Evolutionary conservation across 2,329 filamentous ascomycete species (phyloP), one percentile per base, ranked within the genome.

Genomic region (Diaporthe vexans): DNA sequence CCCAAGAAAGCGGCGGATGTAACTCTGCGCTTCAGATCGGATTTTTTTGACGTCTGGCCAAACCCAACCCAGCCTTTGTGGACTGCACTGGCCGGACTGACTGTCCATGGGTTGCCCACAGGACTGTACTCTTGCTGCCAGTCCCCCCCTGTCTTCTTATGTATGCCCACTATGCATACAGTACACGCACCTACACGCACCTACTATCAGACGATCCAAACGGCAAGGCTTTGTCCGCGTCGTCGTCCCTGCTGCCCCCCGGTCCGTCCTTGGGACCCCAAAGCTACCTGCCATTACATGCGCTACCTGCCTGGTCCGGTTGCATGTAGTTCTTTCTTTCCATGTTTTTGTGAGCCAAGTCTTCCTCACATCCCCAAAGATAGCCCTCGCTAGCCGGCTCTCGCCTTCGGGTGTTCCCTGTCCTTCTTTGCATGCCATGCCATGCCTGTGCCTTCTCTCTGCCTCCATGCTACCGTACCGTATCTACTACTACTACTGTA

Each of bases 241-340:
- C 33, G 43, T 35, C 56, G 29, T 37, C 56, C 33, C 56, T 40
- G 33, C 21, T 11, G 43, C 21, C 35, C 54, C 33, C 46, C 8
- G 17, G 46, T 21, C 46, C 70, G 73, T 73, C 73, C 43, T 59
- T 63, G 70, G 56, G 21, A 74, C 75, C 73, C 75, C 76, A 73
- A 72, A 61, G 73, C 61, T 73, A 75, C 73, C 67, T 70, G 37
- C 52, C 67, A 35, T 70, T 70, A 70, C 67, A 58, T 48, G 17
- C 37, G 37, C 57, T 69, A 61, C 43, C 46, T n/a, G 57, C 51
- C 43, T 74, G 37, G 56, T 58, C 51, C 67, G 63, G 52, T 51
- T 65, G 72, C 70, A 57, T 61, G 56, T 57, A 57, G 71, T 57
- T 57, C 46, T 48, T 48, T 48, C 72, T 58, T 56, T 24, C 48